Conservation (phyloP, 2,329 filamentous ascomycete genomes). For the Sarocladium strictum region DNA sequence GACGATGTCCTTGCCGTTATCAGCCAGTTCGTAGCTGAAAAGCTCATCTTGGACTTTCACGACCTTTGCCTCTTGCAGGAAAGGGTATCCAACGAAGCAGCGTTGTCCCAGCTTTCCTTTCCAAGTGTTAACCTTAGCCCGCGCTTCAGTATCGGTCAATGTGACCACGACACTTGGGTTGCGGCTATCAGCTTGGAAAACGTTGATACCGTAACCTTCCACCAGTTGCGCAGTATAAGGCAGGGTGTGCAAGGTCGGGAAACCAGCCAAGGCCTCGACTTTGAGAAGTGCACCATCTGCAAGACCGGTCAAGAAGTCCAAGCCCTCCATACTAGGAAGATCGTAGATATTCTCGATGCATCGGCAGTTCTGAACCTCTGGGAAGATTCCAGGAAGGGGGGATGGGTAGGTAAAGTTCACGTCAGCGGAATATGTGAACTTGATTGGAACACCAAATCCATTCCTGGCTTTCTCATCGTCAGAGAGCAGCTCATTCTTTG, state of each 20-base stretch:
- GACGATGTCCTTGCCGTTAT: conserved; percentile 58
- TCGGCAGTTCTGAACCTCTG: conserved; percentile 77
- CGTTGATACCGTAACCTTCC: conserved; percentile 76
- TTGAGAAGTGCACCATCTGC: conserved; percentile 81
- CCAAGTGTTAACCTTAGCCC: conserved; percentile 65
- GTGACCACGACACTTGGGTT: conserved; percentile 96
- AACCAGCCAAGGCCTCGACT: conserved; percentile 79
- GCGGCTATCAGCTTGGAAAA: conserved; percentile 92
- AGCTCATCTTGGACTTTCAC: conserved; percentile 86
- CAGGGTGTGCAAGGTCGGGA: conserved; percentile 82
- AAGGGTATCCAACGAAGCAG: conserved; percentile 91
- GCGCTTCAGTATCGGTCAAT: conserved; percentile 65
- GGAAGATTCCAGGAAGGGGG: conserved; percentile 83
- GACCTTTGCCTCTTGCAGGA: conserved; percentile 89
- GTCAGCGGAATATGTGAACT: conserved; percentile 80
- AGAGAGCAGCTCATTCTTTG: conserved; percentile 72
- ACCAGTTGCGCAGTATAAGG: conserved; percentile 71
- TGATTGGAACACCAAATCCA: conserved; percentile 84
- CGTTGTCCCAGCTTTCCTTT: conserved; percentile 76
- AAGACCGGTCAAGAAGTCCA: conserved; percentile 78
- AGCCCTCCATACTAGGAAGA: conserved; percentile 81
- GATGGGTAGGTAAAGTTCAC: conserved; percentile 81
- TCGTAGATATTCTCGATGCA: conserved; percentile 97
- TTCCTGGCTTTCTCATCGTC: conserved; percentile 78
- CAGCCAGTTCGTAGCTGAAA: conserved; percentile 74